Evolutionary conservation across 75 land plant genomes (phyloP).

Genomic region (Gnetum montanum): DNA sequence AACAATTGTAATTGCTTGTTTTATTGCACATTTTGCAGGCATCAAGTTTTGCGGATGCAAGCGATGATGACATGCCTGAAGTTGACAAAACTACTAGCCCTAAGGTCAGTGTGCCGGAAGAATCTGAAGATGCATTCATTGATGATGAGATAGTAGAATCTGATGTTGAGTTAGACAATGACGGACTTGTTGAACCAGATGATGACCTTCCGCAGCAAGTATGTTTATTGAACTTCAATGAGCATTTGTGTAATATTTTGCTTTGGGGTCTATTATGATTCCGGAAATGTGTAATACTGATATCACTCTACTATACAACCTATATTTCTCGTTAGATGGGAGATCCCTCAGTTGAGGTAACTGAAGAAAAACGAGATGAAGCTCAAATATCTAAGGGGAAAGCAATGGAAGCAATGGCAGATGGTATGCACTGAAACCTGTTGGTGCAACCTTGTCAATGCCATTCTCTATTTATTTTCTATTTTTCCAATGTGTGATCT

Average conservation of each 20-base stretch:
- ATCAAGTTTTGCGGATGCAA: constrained; percentile 36
- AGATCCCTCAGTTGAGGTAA: constrained; percentile 67
- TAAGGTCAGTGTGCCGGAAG: constrained; percentile 4
- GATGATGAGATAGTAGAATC: constrained; percentile 76
- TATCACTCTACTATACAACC: neutral
- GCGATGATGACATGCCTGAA: constrained; percentile 71
- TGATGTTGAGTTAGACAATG: constrained; percentile 82
- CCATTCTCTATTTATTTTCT: neutral
- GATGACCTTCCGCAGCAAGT: constrained; percentile 88
- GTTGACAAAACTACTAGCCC: constrained; percentile 18
- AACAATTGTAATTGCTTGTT: too few species aligned
- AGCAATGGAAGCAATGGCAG: constrained; percentile 83
- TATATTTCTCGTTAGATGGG: constrained; percentile 58
- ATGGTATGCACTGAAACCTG: constrained; percentile 36
- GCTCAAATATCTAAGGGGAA: constrained; percentile 71
- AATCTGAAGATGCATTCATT: constrained; percentile 17
- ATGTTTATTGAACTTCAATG: neutral
- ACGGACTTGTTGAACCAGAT: constrained; percentile 69
- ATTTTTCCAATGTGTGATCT: neutral
- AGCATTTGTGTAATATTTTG: too few species aligned
- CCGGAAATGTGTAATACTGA: neutral
- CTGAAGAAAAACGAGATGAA: constrained; percentile 83
- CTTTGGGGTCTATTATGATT: too few species aligned
- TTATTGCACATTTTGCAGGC: constrained; percentile 5
- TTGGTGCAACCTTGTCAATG: neutral